Base-by-base conservation (phyloP, 2,329 filamentous ascomycete species). In the Colletotrichum orchidophilum region DNA sequence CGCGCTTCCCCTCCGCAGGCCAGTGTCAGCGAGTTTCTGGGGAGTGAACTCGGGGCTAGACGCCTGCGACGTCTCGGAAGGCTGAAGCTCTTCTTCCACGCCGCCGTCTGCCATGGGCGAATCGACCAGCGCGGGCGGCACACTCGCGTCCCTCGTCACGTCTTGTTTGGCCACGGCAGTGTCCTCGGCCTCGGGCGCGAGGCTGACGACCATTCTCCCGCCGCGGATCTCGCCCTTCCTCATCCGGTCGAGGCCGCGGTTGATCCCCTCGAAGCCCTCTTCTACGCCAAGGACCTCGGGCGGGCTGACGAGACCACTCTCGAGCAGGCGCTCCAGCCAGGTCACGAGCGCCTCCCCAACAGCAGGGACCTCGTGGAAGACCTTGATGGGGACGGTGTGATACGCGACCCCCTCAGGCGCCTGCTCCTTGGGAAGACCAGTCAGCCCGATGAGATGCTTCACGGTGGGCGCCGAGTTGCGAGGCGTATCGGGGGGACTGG, bases 371-470 rank as follows among this genome's bases (percentile, higher is more conserved):
- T 92, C 90, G 76, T 95, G 93, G 76, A 94, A 95, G 4, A 94
- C 76, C 79, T 95, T 95, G 72, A 95, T 93, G 0, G 93, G 93
- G 0, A 95, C 90, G 0, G 85, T 88, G 76, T 94, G 92, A 67
- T 90, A 86, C 6, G 83, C 78, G 0, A 90, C 83, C 0, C 85
- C 85, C 0, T 82, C 80, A 0, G 80, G 77, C 0, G 80, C 79
- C 1, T 80, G 79, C 4, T 81, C 82, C 76, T 93, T 93, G 0
- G 93, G 93, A 3, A 94, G 74, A 0, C 92, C 92, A 0, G 89
- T 90, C 54, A 95, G 75, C 0, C 92, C 92, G 0, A 94, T 85
- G 0, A 95, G 82, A 79, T 95, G 93, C 1, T 85, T 80, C 21
- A 72, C 69, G 11, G 73, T 64, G 39, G 80, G 73, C 72, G 79